Conservation (phyloP, 2,329 filamentous ascomycete genomes). For the Microsporum audouinii region DNA sequence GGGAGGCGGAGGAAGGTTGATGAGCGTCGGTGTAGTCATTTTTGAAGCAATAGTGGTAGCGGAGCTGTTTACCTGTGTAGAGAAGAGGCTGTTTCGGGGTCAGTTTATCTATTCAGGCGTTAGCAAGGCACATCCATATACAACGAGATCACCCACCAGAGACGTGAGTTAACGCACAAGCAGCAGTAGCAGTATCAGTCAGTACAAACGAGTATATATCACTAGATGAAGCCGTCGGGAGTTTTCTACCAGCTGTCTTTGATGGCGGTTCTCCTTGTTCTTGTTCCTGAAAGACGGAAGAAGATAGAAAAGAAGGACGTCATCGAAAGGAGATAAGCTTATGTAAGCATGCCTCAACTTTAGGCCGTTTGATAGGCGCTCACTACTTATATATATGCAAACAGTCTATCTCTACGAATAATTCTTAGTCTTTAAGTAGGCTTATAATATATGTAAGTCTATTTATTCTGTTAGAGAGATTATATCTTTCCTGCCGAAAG, state of each 20-base stretch:
- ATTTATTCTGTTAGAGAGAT: no score
- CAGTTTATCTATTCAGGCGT: neutral
- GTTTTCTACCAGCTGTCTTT: neutral
- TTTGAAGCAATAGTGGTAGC: neutral
- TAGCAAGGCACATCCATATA: neutral
- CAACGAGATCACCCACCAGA: neutral
- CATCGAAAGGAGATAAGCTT: neutral
- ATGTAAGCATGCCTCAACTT: neutral
- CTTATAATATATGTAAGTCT: no score
- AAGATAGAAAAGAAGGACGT: neutral
- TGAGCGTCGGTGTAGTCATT: constrained; percentile 54
- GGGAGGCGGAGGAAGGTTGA: constrained; percentile 71
- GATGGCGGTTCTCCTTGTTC: neutral
- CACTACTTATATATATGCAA: no score
- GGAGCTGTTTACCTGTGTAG: neutral
- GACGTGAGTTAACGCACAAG: neutral
- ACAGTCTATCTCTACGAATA: no score
- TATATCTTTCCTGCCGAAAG: no score
- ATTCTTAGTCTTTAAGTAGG: neutral
- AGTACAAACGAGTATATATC: neutral
- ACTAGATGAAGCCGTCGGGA: no score
- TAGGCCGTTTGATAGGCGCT: no score
- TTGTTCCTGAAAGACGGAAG: neutral
- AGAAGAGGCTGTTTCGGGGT: neutral
- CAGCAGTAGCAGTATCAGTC: neutral